Conservation (phyloP, 495 filamentous ascomycete species). For the Patellaria atrata region DNA sequence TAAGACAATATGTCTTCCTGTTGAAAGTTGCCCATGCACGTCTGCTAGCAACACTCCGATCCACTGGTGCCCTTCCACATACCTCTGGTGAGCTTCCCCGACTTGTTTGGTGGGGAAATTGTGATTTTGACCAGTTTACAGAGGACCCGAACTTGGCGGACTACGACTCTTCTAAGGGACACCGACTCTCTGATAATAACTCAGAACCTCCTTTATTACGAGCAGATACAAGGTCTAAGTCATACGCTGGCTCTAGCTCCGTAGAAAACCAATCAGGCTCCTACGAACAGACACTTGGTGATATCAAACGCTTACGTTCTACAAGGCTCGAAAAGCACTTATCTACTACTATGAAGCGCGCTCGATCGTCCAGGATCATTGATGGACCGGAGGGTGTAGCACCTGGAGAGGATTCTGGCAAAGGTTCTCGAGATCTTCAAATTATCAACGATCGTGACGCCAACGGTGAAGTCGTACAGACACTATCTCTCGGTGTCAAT, state of each 20-base stretch:
- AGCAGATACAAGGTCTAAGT: slow-evolving; percentile 57
- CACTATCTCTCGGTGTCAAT: slow-evolving; percentile 78
- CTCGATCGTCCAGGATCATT: slow-evolving; percentile 80
- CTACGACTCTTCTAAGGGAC: slow-evolving; percentile 53
- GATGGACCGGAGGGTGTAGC: slow-evolving; percentile 75
- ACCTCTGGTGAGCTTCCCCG: slow-evolving; percentile 42
- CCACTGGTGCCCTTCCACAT: slow-evolving; percentile 61
- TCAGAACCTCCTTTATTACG: slow-evolving; percentile 38
- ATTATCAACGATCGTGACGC: slow-evolving; percentile 79
- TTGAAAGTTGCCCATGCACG: slow-evolving; percentile 83
- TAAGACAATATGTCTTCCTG: slow-evolving; percentile 89
- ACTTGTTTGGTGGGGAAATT: slow-evolving; percentile 1
- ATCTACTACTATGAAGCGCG: slow-evolving; percentile 80
- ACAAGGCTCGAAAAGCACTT: slow-evolving; percentile 88
- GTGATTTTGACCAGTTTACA: slow-evolving; percentile 16
- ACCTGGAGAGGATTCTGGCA: slow-evolving; percentile 58
- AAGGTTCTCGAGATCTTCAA: slow-evolving; percentile 38
- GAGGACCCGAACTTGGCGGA: slow-evolving; percentile 60
- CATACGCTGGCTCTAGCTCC: slow-evolving; percentile 46
- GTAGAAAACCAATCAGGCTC: slow-evolving; percentile 30
- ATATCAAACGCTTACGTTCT: slow-evolving; percentile 80
- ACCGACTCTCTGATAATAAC: slow-evolving; percentile 30
- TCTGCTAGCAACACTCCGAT: slow-evolving; percentile 71
- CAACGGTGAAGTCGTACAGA: slow-evolving; percentile 54
- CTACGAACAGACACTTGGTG: slow-evolving; percentile 89